Conservation (phyloP, 345 rosid species). For the Mercurialis annua region DNA sequence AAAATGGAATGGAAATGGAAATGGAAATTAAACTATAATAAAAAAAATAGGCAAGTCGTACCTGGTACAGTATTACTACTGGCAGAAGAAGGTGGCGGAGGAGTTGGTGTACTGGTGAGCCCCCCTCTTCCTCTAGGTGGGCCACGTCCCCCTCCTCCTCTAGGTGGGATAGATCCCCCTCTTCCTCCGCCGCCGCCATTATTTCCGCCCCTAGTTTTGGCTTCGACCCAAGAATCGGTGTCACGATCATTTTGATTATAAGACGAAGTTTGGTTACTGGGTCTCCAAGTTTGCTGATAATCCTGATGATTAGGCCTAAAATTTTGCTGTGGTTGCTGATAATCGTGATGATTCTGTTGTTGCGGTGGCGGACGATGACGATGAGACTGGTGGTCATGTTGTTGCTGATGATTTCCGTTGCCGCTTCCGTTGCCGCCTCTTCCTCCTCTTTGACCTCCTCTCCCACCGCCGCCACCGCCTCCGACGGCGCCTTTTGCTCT, state of each 20-base stretch:
- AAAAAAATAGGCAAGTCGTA: neutral
- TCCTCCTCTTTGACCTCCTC: constrained; percentile 3
- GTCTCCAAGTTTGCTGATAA: neutral
- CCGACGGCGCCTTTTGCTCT: constrained; percentile 14
- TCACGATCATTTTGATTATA: neutral
- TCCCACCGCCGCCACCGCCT: constrained; percentile 16
- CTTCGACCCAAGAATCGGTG: neutral
- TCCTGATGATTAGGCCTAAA: too few species aligned
- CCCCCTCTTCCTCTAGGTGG: neutral
- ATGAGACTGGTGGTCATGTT: neutral
- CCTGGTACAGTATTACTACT: neutral
- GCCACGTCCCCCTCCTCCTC: neutral
- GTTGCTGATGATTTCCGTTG: neutral
- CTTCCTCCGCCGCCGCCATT: neutral
- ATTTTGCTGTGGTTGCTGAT: too few species aligned
- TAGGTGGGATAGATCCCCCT: neutral
- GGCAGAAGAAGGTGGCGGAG: neutral
- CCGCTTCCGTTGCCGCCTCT: neutral
- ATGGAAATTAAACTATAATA: neutral
- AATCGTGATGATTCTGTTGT: neutral
- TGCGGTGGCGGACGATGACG: neutral
- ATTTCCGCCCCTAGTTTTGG: neutral
- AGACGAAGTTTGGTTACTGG: neutral
- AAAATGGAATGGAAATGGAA: neutral
- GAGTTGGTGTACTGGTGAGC: neutral